Base-by-base conservation (phyloP, 805 yeast species). In the Candida qinlingensis region DNA sequence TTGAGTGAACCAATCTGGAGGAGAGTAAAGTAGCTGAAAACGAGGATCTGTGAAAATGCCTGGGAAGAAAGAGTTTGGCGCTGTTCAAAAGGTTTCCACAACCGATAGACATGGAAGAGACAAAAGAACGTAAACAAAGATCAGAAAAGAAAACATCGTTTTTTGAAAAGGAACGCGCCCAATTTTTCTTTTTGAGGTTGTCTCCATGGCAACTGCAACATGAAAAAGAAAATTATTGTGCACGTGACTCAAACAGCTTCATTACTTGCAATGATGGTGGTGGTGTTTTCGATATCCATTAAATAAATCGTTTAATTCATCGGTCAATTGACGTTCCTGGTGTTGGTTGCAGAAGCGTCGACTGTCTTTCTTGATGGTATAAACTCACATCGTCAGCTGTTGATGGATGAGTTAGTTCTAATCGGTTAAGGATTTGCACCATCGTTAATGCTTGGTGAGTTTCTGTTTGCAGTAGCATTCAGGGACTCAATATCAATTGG, bases 41-140 rank as follows among this genome's bases (percentile, higher is more conserved):
- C 6, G 33, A n/a, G 42, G 6, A 30, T 25, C 10, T 19, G n/a
- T 27, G 10, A n/a, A 31, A 7, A 4, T 33, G 12, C 3, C 9
- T 39, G 26, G 33, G 13, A 11, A n/a, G 26, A 27, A 26, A 31
- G 12, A 37, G 12, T 8, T 29, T 31, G 4, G 38, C 7, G 27
- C 13, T 12, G 33, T 11, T 39, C 36, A 45, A 40, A 45, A 33
- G 39, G 27, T 30, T 45, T 36, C 48, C 35, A 44, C 34, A 44
- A 38, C 41, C 42, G 13, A 35, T 33, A 9, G 38, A 12, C 46
- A 44, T 44, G 7, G 8, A 42, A 10, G 19, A 37, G 30, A 3
- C 40, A n/a, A 13, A 31, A 27, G 30, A 37, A 29, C 8, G 29
- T 29, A 44, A 44, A 37, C 4, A 37, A 39, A 34, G 28, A 34